These are phyloP conservation scores for Blastobotrys ciferrii DNA, from an alignment of 1,139 yeast genomes.

Conservation along the genomic window DNA sequence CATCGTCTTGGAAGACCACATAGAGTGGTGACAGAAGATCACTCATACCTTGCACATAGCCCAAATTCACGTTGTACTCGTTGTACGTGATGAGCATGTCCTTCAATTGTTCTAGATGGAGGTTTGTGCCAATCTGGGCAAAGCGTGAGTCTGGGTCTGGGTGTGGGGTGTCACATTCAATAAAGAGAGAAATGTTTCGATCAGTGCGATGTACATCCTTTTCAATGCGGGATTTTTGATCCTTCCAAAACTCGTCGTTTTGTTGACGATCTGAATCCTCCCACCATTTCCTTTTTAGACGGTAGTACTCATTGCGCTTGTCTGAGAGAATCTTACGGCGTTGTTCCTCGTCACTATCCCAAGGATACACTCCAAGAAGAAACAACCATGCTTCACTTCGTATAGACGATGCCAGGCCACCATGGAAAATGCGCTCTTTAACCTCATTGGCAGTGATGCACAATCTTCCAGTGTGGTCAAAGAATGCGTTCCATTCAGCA, in stretches of 20 bases:
- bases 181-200: slow-evolving; percentile 65
- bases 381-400: slow-evolving; percentile 85
- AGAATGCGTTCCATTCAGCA: slow-evolving; percentile 83
- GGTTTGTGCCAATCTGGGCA: slow-evolving; percentile 54
- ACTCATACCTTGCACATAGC: slow-evolving; percentile 98
- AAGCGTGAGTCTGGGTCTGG: slow-evolving; percentile 53
- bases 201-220: slow-evolving; percentile 94
- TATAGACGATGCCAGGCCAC: slow-evolving; percentile 64
- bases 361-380: slow-evolving; percentile 76
- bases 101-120: slow-evolving; percentile 68
- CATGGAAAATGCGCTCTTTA: slow-evolving; percentile 81
- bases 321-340: slow-evolving; percentile 57
- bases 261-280: slow-evolving; percentile 56
- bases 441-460: slow-evolving; percentile 72
- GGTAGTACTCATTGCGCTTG: slow-evolving; percentile 61
- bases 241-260: slow-evolving; percentile 75
- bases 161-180: slow-evolving; percentile 49
- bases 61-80: slow-evolving; percentile 76
- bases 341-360: slow-evolving; percentile 78
- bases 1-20: slow-evolving; percentile 72
- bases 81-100: slow-evolving; percentile 84
- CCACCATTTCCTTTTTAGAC: slow-evolving; percentile 68
- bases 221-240: slow-evolving; percentile 83
- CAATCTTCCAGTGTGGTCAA: slow-evolving; percentile 75
- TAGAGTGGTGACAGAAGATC: slow-evolving; percentile 88